These are phyloP conservation scores for Croton laevigatus DNA, from an alignment of 441 rosid genomes.

Conservation along the genomic window DNA sequence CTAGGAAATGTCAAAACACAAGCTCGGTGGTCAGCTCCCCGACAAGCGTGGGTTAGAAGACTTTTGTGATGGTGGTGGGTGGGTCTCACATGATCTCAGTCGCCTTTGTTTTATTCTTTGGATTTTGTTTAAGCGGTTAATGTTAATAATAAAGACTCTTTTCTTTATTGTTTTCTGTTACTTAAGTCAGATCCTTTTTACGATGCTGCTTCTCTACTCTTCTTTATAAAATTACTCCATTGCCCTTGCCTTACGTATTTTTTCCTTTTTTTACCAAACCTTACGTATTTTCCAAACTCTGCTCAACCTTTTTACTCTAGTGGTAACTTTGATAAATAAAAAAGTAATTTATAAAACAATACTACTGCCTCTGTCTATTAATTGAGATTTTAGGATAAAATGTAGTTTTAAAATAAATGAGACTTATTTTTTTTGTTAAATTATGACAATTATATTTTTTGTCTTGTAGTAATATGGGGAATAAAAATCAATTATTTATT, in stretches of 20 bases:
- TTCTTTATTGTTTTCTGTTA: background rate
- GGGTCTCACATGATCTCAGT: conserved; percentile 39
- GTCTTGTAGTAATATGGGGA: no score
- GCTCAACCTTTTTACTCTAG: no score
- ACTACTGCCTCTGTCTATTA: no score
- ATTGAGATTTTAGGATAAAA: no score
- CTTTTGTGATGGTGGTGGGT: conserved; percentile 12
- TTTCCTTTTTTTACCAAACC: no score
- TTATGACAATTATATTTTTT: no score
- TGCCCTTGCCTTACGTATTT: background rate
- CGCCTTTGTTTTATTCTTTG: background rate
- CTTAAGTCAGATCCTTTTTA: conserved; percentile 14
- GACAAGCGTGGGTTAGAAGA: conserved; percentile 36
- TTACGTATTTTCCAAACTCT: no score
- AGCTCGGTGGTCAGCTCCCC: conserved; percentile 11
- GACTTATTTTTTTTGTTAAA: no score
- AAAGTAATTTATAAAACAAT: no score
- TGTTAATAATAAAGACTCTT: background rate
- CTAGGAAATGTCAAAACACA: conserved; percentile 23
- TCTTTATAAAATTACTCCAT: background rate
- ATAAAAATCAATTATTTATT: no score
- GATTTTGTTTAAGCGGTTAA: background rate
- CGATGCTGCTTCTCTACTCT: background rate
- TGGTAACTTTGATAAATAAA: no score
- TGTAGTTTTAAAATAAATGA: no score